Base-by-base conservation (phyloP, 768 basidiomycete species). In the Naganishia kalamii region DNA sequence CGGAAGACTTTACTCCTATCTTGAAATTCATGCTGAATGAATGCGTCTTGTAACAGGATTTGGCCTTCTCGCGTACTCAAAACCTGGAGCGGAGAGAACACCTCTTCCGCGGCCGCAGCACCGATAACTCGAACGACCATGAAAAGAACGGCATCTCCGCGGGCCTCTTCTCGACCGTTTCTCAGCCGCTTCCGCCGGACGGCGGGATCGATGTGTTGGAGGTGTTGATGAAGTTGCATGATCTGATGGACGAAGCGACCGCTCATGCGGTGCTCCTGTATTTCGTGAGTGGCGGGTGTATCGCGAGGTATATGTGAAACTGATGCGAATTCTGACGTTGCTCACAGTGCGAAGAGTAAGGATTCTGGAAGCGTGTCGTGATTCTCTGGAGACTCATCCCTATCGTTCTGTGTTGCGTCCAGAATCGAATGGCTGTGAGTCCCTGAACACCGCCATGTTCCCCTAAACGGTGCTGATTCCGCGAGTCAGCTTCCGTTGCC, bases 381-480 rank as follows among this genome's bases (percentile, higher is more conserved):
- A 7, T 23, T 23, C 23, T 8, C 15, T 17, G 43, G 19, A 5
- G 43, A 41, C 19, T 41, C 11, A 41, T 41, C 19, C 40, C 19
- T 10, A 41, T 19, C 40, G 40, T 10, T 41, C 11, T 41, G 19
- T 19, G 40, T 10, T 41, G 40, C 40, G 11, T 4, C 29, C 29
- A 48, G 47, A 23, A 48, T 48, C 47, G 47, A 48, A 23, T 48
- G 47, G 47, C 47, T 48, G 47, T 48, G 29, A 48, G 47, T n/a
- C 47, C 7, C 4, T 15, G 4, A 8, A 4, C 4, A 4, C 15
- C 47, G 23, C 21, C 7, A 4, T 48, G 23, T 10, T n/a, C 21
- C 2, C 47, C 23, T 27, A 25, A 12, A 8, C 21, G 8, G 4
- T 25, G 5, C 23, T 48, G 4, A 11, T 48, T 12, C 11, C 23